Evolutionary conservation across 202 grass and related monocot species (phyloP).

Genomic region (Panicum hallii): DNA sequence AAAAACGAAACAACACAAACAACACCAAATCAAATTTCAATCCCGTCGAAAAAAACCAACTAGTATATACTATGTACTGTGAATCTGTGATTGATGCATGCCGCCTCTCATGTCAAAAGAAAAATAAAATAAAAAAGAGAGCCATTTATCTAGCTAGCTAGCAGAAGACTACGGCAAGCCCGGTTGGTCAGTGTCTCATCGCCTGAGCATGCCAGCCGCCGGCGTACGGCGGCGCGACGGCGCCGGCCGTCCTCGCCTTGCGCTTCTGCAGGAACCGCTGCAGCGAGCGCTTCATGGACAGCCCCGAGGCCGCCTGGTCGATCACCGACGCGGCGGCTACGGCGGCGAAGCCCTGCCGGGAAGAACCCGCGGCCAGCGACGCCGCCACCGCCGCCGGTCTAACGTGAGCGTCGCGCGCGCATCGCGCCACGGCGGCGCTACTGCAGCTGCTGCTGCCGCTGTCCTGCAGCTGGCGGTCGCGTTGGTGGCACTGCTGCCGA

Average conservation of each 20-base stretch:
- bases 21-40: neutral
- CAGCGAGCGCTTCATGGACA: constrained; percentile 83
- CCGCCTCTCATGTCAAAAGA: neutral
- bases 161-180: neutral
- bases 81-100: too few relatives aligned
- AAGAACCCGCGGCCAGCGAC: neutral
- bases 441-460: neutral
- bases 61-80: too few relatives aligned
- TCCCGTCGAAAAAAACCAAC: neutral
- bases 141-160: neutral
- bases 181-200: constrained; percentile 14
- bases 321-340: neutral
- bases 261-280: constrained; percentile 86
- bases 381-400: neutral
- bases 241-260: constrained; percentile 53
- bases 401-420: neutral
- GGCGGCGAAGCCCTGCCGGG: neutral
- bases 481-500: constrained; percentile 12
- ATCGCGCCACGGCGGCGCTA: neutral
- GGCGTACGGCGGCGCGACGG: constrained; percentile 44
- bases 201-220: neutral
- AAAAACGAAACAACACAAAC: neutral
- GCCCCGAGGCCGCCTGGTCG: neutral
- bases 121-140: neutral
- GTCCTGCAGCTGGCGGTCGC: neutral